These are phyloP conservation scores for Apiospora rasikravindrae DNA, from an alignment of 2,329 filamentous ascomycete species.

Conservation along the genomic window DNA sequence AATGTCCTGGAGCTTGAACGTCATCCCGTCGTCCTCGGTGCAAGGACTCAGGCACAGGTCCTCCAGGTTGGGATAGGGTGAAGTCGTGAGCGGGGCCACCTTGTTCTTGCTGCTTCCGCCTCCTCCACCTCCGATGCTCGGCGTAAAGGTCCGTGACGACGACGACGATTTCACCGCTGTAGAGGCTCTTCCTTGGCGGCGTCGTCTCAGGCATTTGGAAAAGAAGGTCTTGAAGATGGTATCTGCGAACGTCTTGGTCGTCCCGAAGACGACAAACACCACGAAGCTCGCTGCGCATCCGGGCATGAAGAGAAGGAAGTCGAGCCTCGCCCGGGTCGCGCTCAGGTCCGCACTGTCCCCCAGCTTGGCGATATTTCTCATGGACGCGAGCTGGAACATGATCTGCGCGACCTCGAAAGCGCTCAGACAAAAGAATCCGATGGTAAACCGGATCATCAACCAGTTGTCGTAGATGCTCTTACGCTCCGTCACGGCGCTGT, in stretches of 20 bases:
- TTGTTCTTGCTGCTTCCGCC: background rate
- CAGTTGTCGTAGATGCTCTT: constrained; percentile 45
- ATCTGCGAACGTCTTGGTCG: constrained; percentile 20
- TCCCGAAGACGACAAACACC: constrained; percentile 28
- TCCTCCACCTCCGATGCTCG: background rate
- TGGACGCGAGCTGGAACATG: constrained; percentile 37
- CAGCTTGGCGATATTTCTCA: constrained; percentile 31
- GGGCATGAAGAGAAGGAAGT: constrained; percentile 42
- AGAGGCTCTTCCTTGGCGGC: too few relatives aligned
- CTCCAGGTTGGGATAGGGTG: background rate
- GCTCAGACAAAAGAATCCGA: constrained; percentile 43
- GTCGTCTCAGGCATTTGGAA: constrained; percentile 14
- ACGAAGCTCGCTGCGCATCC: constrained; percentile 35
- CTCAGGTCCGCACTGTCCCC: constrained; percentile 38
- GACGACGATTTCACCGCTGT: background rate
- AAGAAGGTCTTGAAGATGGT: constrained; percentile 21
- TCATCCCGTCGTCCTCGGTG: background rate
- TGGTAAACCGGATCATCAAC: constrained; percentile 44
- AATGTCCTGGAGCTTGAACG: constrained; percentile 13
- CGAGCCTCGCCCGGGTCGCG: constrained; percentile 32
- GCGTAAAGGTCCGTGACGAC: background rate
- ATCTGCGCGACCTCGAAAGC: constrained; percentile 42
- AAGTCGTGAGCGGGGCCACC: background rate
- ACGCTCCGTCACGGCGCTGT: constrained; percentile 27
- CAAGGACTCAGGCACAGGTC: background rate